Percentiles rank a stretch among this genome's conserved stretches.
Conservation (phyloP, 257 asterid species). For the Solanum commersonii region DNA sequence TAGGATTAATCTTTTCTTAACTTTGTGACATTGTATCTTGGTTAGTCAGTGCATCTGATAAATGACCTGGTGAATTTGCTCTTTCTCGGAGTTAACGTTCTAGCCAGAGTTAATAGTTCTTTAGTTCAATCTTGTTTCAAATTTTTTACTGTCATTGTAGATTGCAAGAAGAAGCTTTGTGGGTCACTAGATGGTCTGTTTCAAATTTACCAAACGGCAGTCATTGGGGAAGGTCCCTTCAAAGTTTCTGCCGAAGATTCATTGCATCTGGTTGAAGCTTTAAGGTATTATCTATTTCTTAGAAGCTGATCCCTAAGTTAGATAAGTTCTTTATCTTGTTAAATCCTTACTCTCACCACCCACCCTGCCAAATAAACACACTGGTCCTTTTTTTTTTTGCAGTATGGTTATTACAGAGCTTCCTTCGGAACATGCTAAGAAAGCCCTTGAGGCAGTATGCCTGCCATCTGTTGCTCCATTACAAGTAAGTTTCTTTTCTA, state of each 20-base stretch:
- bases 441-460: conserved; percentile 84
- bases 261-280: conserved; percentile 86
- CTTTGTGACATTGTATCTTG: background rate
- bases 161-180: conserved; percentile 83
- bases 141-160: conserved; percentile 25
- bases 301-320: background rate
- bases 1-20: background rate
- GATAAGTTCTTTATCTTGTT: background rate
- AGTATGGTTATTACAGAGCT: conserved; percentile 92
- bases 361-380: background rate
- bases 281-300: conserved; percentile 48
- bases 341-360: background rate
- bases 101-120: background rate
- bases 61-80: background rate
- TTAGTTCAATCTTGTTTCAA: background rate
- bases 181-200: conserved; percentile 84
- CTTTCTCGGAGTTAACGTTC: background rate
- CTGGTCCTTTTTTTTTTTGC: conserved; percentile 21
- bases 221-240: conserved; percentile 76
- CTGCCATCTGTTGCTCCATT: conserved; percentile 69
- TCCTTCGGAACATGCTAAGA: conserved; percentile 92
- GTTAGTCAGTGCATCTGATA: background rate
- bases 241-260: conserved; percentile 98
- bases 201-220: conserved; percentile 86
- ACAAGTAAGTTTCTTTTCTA: conserved; percentile 48